A percentile compares a stretch with the other conserved stretches of the same genome.
These are phyloP conservation scores for Solanum lignicaule DNA, from an alignment of 257 asterid genomes.

Conservation along the genomic window DNA sequence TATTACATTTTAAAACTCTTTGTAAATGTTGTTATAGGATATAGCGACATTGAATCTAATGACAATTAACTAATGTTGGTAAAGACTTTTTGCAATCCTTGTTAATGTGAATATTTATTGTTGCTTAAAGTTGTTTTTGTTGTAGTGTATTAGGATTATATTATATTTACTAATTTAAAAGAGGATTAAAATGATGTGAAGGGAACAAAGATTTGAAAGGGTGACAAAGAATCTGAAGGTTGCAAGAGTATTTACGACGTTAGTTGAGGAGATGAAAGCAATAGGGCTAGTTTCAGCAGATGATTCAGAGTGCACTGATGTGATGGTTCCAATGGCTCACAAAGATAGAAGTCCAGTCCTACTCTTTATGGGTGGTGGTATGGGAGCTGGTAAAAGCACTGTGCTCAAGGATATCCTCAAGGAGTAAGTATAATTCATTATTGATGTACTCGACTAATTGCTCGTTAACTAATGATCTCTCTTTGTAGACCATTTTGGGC, in stretches of 20 bases:
- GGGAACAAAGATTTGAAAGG: conserved; percentile 91
- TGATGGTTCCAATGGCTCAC: conserved; percentile 20
- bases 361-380: conserved; percentile 19
- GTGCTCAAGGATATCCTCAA: conserved; percentile 18
- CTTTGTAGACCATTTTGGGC: conserved; percentile 15
- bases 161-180: neutral
- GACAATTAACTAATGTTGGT: neutral
- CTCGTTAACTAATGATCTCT: neutral
- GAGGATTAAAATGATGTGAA: conserved; percentile 1
- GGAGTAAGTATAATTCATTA: conserved; percentile 2
- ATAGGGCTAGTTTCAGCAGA: conserved; percentile 11
- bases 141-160: neutral
- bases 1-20: neutral
- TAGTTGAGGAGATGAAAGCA: conserved; percentile 19
- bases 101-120: neutral
- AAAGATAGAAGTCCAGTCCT: conserved; percentile 18
- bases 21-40: neutral
- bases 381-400: conserved; percentile 19
- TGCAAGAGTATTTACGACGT: conserved; percentile 11
- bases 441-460: neutral
- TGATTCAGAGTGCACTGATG: conserved; percentile 12
- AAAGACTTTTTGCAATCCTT: neutral
- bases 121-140: neutral
- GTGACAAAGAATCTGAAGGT: conserved; percentile 77
- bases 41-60: neutral